Conservation (phyloP, 129 eudicot genomes). For the Erigeron canadensis region DNA sequence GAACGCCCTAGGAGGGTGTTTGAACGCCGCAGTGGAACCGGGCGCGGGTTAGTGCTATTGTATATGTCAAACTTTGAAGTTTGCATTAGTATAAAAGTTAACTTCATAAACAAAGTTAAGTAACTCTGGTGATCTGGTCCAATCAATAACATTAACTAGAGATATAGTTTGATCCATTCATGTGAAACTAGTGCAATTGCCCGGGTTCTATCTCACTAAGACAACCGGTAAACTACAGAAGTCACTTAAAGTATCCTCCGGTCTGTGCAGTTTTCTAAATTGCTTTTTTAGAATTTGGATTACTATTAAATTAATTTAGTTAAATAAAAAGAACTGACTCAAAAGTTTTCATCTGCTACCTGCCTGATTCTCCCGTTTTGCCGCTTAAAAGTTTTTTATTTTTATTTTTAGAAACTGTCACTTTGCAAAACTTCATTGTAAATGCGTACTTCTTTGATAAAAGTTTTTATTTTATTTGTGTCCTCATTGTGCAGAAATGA, state of each 20-base stretch:
- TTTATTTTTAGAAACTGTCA: not conserved
- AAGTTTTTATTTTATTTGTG: not conserved
- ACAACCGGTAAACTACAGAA: no score
- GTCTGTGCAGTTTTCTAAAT: no score
- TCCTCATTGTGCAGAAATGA: slow-evolving; percentile 49
- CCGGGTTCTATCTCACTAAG: not conserved
- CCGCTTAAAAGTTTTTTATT: no score
- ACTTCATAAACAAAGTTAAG: not conserved
- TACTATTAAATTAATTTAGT: no score
- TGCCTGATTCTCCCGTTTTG: no score
- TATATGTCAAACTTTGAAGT: not conserved
- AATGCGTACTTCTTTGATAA: not conserved
- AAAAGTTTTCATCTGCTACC: no score
- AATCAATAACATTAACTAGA: not conserved
- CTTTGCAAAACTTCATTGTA: not conserved
- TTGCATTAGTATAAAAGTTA: not conserved
- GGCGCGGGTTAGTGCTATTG: slow-evolving; percentile 65
- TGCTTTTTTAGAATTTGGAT: no score
- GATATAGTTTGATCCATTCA: not conserved
- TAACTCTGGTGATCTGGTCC: not conserved
- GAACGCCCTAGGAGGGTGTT: slow-evolving; percentile 73
- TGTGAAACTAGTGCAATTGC: not conserved
- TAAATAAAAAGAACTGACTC: no score
- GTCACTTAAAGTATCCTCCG: no score
- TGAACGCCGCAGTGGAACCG: slow-evolving; percentile 88